Evolutionary conservation across 495 filamentous ascomycete genomes (phyloP).

Genomic region (Diplogelasinospora grovesii): DNA sequence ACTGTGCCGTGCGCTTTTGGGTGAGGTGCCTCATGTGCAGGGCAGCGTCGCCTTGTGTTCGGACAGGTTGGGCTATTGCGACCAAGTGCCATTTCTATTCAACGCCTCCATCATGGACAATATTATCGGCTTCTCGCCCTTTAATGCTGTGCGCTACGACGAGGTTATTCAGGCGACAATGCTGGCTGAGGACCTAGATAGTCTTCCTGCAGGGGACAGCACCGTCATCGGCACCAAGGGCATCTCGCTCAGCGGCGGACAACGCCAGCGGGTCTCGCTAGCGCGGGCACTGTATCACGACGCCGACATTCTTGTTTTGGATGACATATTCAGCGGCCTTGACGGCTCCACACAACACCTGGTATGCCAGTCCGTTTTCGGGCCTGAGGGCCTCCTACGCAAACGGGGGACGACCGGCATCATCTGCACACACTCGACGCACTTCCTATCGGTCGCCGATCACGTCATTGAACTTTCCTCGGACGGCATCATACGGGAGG

Average conservation of each 20-base stretch:
- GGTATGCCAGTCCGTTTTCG: slow-evolving; percentile 44
- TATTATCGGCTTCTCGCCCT: slow-evolving; percentile 29
- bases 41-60: slow-evolving; percentile 25
- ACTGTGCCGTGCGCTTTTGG: slow-evolving; percentile 33
- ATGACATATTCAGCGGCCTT: slow-evolving; percentile 50
- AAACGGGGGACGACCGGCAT: slow-evolving; percentile 45
- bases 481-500: no score
- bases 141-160: slow-evolving; percentile 54
- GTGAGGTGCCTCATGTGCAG: slow-evolving; percentile 13
- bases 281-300: slow-evolving; percentile 15
- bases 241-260: slow-evolving; percentile 53
- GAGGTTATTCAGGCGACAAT: slow-evolving; percentile 59
- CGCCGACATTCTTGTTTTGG: slow-evolving; percentile 12
- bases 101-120: slow-evolving; percentile 37
- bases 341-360: slow-evolving; percentile 42
- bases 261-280: slow-evolving; percentile 48
- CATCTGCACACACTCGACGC: slow-evolving; percentile 34
- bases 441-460: slow-evolving; percentile 32
- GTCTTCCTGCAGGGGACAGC: slow-evolving; percentile 33
- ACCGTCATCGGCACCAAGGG: slow-evolving; percentile 56
- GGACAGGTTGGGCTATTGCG: slow-evolving; percentile 32
- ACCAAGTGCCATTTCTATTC: slow-evolving; percentile 36
- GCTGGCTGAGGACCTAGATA: slow-evolving; percentile 44
- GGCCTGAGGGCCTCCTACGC: slow-evolving; percentile 46
- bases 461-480: slow-evolving; percentile 35